A percentile compares a stretch with the other conserved stretches of the same genome.
Evolutionary conservation across 306 rosid species (phyloP).

Genomic region (Sesbania bispinosa): DNA sequence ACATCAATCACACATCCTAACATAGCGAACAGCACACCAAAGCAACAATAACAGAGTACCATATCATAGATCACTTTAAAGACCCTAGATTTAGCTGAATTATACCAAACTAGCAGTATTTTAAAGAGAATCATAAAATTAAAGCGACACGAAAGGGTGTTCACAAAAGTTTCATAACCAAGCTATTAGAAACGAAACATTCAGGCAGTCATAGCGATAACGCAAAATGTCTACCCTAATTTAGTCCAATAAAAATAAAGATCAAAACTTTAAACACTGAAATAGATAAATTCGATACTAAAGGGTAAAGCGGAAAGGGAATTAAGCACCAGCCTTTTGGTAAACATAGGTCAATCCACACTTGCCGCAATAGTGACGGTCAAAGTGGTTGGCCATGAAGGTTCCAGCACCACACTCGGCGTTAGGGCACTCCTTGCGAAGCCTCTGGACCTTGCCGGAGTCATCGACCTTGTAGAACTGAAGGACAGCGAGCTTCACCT

Average conservation of each 20-base stretch:
- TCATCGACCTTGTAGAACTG: conserved; percentile 93
- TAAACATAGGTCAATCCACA: conserved; percentile 86
- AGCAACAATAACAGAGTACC: too few species aligned
- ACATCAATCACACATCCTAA: too few species aligned
- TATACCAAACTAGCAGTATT: too few species aligned
- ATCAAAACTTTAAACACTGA: neutral
- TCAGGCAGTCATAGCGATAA: neutral
- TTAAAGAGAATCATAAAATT: neutral
- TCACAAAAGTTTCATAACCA: neutral
- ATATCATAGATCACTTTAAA: too few species aligned
- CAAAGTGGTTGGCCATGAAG: conserved; percentile 92
- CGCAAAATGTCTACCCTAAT: neutral
- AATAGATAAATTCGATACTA: neutral
- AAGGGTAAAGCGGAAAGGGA: conserved; percentile 4
- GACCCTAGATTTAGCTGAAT: neutral
- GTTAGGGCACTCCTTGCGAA: conserved; percentile 91
- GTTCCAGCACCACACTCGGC: conserved; percentile 91
- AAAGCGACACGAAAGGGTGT: neutral
- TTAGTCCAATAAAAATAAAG: neutral
- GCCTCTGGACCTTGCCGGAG: conserved; percentile 81
- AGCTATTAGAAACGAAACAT: neutral
- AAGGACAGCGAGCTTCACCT: conserved; percentile 81
- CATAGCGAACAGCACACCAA: neutral
- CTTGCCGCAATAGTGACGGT: conserved; percentile 94
- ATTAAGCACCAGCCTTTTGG: conserved; percentile 77